A percentile compares a stretch with the other conserved stretches of the same genome.
These are phyloP conservation scores for Kluyveromyces siamensis DNA, from an alignment of 805 yeast species.

Conservation along the genomic window DNA sequence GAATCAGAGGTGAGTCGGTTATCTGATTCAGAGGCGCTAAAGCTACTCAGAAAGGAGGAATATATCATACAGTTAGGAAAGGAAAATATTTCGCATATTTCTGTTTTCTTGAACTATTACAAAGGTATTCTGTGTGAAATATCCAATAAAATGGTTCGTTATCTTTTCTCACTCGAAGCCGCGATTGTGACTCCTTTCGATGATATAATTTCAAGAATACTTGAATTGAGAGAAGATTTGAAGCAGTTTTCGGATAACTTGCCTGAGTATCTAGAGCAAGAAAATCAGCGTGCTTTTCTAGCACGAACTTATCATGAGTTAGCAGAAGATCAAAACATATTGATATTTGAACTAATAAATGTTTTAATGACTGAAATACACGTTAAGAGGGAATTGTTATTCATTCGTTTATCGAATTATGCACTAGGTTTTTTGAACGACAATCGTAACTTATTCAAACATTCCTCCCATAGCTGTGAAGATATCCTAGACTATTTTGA, in stretches of 20 bases:
- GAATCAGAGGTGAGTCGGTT: neutral
- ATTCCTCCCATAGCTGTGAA: constrained; percentile 5
- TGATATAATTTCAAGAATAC: constrained; percentile 12
- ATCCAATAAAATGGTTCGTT: constrained; percentile 10
- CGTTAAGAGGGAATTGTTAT: constrained; percentile 2
- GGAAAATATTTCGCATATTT: neutral
- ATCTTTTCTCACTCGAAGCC: constrained; percentile 16
- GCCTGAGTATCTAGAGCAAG: neutral
- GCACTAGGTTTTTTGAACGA: constrained; percentile 16
- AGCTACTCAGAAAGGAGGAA: neutral
- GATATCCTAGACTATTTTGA: neutral
- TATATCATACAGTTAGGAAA: neutral
- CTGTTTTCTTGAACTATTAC: constrained; percentile 9
- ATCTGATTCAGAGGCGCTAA: neutral
- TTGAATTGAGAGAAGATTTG: constrained; percentile 11
- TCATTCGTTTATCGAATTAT: constrained; percentile 13
- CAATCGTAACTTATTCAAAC: constrained; percentile 10
- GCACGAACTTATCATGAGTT: constrained; percentile 1
- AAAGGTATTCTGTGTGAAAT: constrained; percentile 10
- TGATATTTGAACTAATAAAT: neutral
- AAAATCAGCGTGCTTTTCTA: neutral
- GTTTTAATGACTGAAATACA: neutral
- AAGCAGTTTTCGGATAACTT: neutral
- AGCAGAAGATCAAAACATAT: neutral
- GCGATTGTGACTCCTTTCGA: constrained; percentile 14